Evolutionary conservation across 306 rosid genomes (phyloP).

Genomic region (Vigna reflexopilosa): DNA sequence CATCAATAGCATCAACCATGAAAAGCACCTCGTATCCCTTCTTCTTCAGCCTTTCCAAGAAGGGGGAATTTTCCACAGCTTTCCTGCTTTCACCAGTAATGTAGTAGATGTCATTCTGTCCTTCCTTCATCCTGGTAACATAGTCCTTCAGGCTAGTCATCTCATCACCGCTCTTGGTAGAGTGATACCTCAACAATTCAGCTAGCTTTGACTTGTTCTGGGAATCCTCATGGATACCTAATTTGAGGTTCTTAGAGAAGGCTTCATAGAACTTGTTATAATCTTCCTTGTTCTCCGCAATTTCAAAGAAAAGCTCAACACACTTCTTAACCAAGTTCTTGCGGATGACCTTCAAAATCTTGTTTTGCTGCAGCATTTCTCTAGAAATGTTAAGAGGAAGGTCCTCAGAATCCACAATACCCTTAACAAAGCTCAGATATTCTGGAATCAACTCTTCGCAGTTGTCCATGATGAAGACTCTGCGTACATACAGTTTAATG

Average conservation of each 20-base stretch:
- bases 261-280: conserved; percentile 90
- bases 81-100: conserved; percentile 95
- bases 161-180: conserved; percentile 93
- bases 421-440: conserved; percentile 83
- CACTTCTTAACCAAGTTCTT: conserved; percentile 94
- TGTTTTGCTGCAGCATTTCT: conserved; percentile 91
- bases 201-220: conserved; percentile 83
- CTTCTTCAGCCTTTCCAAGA: conserved; percentile 91
- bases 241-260: conserved; percentile 88
- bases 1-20: conserved; percentile 97
- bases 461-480: conserved; percentile 97
- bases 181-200: conserved; percentile 84
- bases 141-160: conserved; percentile 92
- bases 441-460: conserved; percentile 97
- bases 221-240: conserved; percentile 90
- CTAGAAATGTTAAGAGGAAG: conserved; percentile 93
- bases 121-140: conserved; percentile 97
- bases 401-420: conserved; percentile 96
- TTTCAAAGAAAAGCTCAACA: conserved; percentile 82
- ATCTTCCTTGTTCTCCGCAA: conserved; percentile 97
- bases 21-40: conserved; percentile 80
- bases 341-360: conserved; percentile 87
- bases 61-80: conserved; percentile 94
- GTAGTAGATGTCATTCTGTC: conserved; percentile 85
- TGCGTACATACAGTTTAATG: conserved; percentile 84